A percentile compares a stretch with the other conserved stretches of the same genome.
phyloP scores from a whole-genome alignment of 1,139 yeast genomes.

The Pichia sp. region DNA sequence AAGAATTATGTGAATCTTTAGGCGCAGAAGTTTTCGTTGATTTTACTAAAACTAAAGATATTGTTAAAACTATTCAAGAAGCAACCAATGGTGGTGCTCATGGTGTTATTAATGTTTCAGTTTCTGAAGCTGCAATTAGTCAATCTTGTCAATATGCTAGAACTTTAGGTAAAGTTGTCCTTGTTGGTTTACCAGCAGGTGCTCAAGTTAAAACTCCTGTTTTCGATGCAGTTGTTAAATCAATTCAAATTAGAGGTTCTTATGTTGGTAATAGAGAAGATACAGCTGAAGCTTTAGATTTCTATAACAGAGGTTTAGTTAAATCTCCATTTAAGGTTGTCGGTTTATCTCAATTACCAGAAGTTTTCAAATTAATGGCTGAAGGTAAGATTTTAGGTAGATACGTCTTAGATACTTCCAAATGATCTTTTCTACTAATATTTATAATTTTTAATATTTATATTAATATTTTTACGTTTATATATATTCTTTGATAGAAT shows the following conservation, averaged over 20 bases:
- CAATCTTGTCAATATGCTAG: constrained; percentile 63
- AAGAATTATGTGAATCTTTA: constrained; percentile 44
- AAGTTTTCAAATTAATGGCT: constrained; percentile 60
- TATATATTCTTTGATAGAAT: too few species aligned
- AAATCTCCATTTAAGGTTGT: constrained; percentile 64
- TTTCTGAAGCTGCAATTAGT: constrained; percentile 58
- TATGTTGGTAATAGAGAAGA: constrained; percentile 80
- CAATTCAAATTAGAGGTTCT: constrained; percentile 61
- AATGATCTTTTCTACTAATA: constrained; percentile 28
- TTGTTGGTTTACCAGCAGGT: constrained; percentile 71
- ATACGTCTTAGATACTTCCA: constrained; percentile 66
- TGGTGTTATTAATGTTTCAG: constrained; percentile 69
- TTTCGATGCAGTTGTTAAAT: constrained; percentile 59
- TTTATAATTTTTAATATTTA: too few species aligned
- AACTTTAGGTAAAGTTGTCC: constrained; percentile 62
- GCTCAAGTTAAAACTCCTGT: constrained; percentile 60
- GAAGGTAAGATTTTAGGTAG: constrained; percentile 67
- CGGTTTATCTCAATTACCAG: constrained; percentile 59
- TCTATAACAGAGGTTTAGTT: constrained; percentile 64
- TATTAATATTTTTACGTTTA: too few species aligned
- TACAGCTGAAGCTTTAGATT: constrained; percentile 69
- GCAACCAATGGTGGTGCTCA: constrained; percentile 70
- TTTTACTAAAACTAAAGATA: constrained; percentile 52
- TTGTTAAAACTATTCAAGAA: constrained; percentile 47
- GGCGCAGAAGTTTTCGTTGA: constrained; percentile 70